A percentile compares a stretch with the other conserved stretches of the same genome.
These are phyloP conservation scores for Botrytis aclada DNA, from an alignment of 2,329 filamentous ascomycete species.

Conservation along the genomic window DNA sequence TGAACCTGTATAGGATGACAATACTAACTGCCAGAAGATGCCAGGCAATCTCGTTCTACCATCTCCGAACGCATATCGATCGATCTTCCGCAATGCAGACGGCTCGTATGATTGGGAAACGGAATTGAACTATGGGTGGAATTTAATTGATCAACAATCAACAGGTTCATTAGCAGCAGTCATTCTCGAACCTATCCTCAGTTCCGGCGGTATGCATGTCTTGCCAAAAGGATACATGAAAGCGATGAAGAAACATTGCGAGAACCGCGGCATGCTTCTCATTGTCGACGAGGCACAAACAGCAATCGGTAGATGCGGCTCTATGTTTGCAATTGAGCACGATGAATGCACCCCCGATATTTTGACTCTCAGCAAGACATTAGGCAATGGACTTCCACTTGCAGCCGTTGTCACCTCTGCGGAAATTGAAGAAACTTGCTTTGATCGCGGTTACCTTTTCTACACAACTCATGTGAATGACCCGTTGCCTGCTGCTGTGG, in stretches of 20 bases:
- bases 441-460: slow-evolving; percentile 51
- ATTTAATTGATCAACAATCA: slow-evolving; percentile 56
- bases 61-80: slow-evolving; percentile 59
- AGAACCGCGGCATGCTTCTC: slow-evolving; percentile 53
- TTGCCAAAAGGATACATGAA: slow-evolving; percentile 57
- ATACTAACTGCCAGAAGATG: slow-evolving; percentile 38
- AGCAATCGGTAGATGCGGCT: slow-evolving; percentile 52
- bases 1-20: background rate
- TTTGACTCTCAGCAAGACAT: slow-evolving; percentile 57
- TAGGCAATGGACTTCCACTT: slow-evolving; percentile 59
- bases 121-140: slow-evolving; percentile 61
- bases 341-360: slow-evolving; percentile 57
- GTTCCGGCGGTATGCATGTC: slow-evolving; percentile 54
- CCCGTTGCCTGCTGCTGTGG: slow-evolving; percentile 57
- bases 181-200: slow-evolving; percentile 52
- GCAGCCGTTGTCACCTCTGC: slow-evolving; percentile 55
- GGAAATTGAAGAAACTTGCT: slow-evolving; percentile 49
- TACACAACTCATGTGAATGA: slow-evolving; percentile 63
- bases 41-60: slow-evolving; percentile 58
- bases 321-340: slow-evolving; percentile 58
- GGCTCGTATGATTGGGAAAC: slow-evolving; percentile 64
- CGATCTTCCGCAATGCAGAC: slow-evolving; percentile 56
- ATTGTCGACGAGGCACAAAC: slow-evolving; percentile 62
- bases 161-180: slow-evolving; percentile 61
- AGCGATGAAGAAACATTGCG: slow-evolving; percentile 52